phyloP scores from a whole-genome alignment of 2,329 filamentous ascomycete genomes.

The Ophioceras dolichostomum region DNA sequence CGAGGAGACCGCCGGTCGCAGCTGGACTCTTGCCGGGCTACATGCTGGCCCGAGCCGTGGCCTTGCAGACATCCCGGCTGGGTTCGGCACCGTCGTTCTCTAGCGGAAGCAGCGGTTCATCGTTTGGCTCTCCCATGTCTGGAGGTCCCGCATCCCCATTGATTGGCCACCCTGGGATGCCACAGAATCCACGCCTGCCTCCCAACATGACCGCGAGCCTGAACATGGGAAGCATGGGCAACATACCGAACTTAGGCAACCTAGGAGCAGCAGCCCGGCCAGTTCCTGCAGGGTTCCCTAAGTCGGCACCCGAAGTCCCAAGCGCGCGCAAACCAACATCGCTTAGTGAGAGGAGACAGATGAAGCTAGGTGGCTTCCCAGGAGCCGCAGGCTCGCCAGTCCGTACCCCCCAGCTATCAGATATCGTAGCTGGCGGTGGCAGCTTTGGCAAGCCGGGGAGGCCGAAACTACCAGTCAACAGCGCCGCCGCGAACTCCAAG shows the following conservation, averaged over 20 bases:
- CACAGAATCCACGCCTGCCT: constrained; percentile 27
- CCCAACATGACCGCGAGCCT: constrained; percentile 20
- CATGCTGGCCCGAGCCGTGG: constrained; percentile 25
- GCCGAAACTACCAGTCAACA: constrained; percentile 17
- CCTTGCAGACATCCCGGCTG: constrained; percentile 21
- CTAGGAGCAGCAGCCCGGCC: too few species aligned
- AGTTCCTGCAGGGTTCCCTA: constrained; percentile 31
- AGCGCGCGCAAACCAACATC: constrained; percentile 31
- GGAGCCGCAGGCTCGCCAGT: constrained; percentile 23
- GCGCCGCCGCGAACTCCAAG: constrained; percentile 30
- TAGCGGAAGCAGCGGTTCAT: background rate
- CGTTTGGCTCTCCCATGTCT: constrained; percentile 1
- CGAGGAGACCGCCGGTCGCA: constrained; percentile 36
- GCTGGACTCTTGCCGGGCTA: constrained; percentile 24
- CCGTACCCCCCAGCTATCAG: constrained; percentile 30
- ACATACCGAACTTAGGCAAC: constrained; percentile 9
- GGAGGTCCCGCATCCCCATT: background rate
- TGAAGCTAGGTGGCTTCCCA: constrained; percentile 37
- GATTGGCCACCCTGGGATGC: constrained; percentile 26
- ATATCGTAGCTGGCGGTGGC: constrained; percentile 16
- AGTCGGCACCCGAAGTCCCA: constrained; percentile 39
- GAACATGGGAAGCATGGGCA: constrained; percentile 1
- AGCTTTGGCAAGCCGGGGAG: constrained; percentile 1
- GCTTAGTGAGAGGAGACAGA: constrained; percentile 54
- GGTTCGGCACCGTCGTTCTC: constrained; percentile 13